Evolutionary conservation across 2,329 filamentous ascomycete species (phyloP), one percentile per base, ranked within the genome.

Genomic region (Thelonectria rubi): DNA sequence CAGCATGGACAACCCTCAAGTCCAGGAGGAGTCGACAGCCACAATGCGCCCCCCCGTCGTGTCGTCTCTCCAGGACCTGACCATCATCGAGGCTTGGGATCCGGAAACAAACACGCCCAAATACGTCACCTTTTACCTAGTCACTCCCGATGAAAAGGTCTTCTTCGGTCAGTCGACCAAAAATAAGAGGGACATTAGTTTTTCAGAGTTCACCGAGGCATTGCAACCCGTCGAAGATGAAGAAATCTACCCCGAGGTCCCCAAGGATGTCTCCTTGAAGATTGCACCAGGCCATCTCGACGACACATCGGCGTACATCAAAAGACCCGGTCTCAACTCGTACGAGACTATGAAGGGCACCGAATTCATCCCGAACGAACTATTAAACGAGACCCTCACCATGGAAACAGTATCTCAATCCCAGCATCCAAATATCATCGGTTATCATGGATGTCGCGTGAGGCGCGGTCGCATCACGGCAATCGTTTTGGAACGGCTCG

Each of bases 91-190:
- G 20, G 21, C 58, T 7, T 61, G 58, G 53, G 58, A 61, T 18
- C 5, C 39, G 1, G 32, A 61, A 30, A n/a, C 47, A 10, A 56
- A 58, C 18, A 51, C 40, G 20, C 46, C 43, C n/a, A 56, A 62
- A 46, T 58, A 54, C 34, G 45, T 56, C 26, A 62, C 62, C 11
- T 62, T 64, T 21, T 62, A 62, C 34, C 39, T 51, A 10, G 37
- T 62, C 12, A 62, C 58, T 1, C 26, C 42, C 8, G 47, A 65
- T 14, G 62, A 62, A 32, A 42, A 46, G 34, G 46, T 62, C 1
- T 65, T 30, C 26, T 65, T 65, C 54, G 59, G 62, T 11, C 58
- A 65, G 39, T 53, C 47, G 1, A 30, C 30, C 5, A 65, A 59
- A 17, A 59, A 54, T n/a, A 65, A 65, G 42, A 51, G 42, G 17